These are phyloP conservation scores for Exophiala spinifera DNA, from an alignment of 2,329 filamentous ascomycete genomes.

Conservation along the genomic window DNA sequence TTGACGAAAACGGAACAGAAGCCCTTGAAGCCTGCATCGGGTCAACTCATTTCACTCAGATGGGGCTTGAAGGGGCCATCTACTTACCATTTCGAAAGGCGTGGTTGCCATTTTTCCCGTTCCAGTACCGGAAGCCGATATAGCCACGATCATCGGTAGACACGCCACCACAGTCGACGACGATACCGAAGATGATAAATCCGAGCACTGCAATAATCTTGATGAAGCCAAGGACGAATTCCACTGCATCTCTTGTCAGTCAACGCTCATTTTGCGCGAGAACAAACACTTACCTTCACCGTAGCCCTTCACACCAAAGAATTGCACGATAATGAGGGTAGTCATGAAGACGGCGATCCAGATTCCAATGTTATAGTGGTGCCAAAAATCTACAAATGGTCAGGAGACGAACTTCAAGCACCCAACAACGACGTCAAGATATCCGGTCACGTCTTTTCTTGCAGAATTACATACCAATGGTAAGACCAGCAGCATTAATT, in stretches of 20 bases:
- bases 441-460: background rate
- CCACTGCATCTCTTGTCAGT: conserved; percentile 47
- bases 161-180: conserved; percentile 79
- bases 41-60: background rate
- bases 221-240: conserved; percentile 81
- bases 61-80: too few species aligned
- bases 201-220: conserved; percentile 84
- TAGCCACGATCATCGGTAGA: conserved; percentile 61
- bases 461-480: background rate
- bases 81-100: conserved; percentile 63
- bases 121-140: conserved; percentile 76
- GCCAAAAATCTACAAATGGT: conserved; percentile 16
- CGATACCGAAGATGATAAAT: conserved; percentile 83
- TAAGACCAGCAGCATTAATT: conserved; percentile 81
- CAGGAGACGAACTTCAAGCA: background rate
- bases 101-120: conserved; percentile 38
- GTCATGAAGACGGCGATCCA: conserved; percentile 81
- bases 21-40: conserved; percentile 53
- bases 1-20: conserved; percentile 64
- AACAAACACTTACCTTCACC: conserved; percentile 54
- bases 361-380: conserved; percentile 54
- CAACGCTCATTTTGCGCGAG: background rate
- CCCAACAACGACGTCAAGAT: background rate
- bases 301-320: conserved; percentile 84
- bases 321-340: conserved; percentile 73